phyloP scores from a whole-genome alignment of 495 filamentous ascomycete species.

The Podospora sp. region DNA sequence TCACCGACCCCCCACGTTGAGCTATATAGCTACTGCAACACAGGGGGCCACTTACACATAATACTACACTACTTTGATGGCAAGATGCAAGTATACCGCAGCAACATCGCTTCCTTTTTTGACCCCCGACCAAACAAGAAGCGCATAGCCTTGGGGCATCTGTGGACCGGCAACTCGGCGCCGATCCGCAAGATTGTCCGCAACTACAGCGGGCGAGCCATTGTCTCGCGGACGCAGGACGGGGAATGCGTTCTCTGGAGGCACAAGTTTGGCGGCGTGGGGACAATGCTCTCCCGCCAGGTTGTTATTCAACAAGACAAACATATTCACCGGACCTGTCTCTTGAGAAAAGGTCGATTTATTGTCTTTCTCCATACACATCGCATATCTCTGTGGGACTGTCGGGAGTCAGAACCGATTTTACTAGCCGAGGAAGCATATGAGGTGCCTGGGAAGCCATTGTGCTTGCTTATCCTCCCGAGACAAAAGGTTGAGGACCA shows the following conservation, averaged over 20 bases:
- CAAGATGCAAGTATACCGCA: slow-evolving; percentile 77
- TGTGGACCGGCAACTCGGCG: slow-evolving; percentile 84
- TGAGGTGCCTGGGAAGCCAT: slow-evolving; percentile 66
- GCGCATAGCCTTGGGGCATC: slow-evolving; percentile 59
- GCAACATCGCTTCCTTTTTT: slow-evolving; percentile 76
- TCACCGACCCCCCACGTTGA: slow-evolving; percentile 60
- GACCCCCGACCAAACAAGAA: slow-evolving; percentile 71
- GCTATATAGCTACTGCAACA: slow-evolving; percentile 71
- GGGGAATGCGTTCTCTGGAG: slow-evolving; percentile 85
- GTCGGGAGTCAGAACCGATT: slow-evolving; percentile 56
- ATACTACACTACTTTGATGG: slow-evolving; percentile 88
- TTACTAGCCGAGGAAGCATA: slow-evolving; percentile 63
- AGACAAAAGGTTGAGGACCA: slow-evolving; percentile 57
- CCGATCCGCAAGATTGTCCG: slow-evolving; percentile 83
- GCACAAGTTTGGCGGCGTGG: slow-evolving; percentile 53
- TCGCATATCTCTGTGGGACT: slow-evolving; percentile 82
- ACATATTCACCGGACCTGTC: slow-evolving; percentile 80
- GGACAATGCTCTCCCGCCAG: slow-evolving; percentile 62
- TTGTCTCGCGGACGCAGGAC: slow-evolving; percentile 78
- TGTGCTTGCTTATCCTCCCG: slow-evolving; percentile 81
- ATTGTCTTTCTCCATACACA: slow-evolving; percentile 79
- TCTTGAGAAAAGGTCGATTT: slow-evolving; percentile 74
- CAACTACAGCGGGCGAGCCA: slow-evolving; percentile 74
- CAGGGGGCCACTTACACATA: slow-evolving; percentile 67
- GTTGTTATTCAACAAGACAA: slow-evolving; percentile 69